These are phyloP conservation scores for Amphirosellinia nigrospora DNA, from an alignment of 495 filamentous ascomycete species.

Conservation along the genomic window DNA sequence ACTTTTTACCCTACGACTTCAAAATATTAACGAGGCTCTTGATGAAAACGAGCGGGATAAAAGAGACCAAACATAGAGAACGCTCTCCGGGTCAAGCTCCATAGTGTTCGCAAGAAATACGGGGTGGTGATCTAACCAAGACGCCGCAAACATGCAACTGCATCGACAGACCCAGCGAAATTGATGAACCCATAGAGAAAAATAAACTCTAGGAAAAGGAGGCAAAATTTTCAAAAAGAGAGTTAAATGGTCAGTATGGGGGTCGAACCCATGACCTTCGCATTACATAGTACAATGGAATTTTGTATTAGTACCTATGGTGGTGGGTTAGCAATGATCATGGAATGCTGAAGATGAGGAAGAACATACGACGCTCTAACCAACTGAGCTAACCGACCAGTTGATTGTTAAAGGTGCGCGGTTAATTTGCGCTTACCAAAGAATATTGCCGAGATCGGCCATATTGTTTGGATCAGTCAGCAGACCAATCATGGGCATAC, in stretches of 20 bases:
- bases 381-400: not conserved
- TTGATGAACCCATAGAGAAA: not conserved
- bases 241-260: not conserved
- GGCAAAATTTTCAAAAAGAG: not conserved
- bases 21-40: not conserved
- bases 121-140: not conserved
- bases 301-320: not conserved
- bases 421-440: not conserved
- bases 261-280: no score
- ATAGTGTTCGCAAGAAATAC: not conserved
- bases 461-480: constrained; percentile 12
- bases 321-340: no score
- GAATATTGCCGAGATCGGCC: not conserved
- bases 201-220: not conserved
- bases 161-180: not conserved
- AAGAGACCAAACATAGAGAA: not conserved
- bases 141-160: not conserved
- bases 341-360: no score
- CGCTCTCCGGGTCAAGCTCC: not conserved
- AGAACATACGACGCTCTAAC: not conserved
- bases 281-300: no score
- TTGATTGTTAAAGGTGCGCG: not conserved
- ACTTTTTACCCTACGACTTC: not conserved
- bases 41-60: not conserved
- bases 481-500: constrained; percentile 10